Evolutionary conservation across 2,329 filamentous ascomycete species (phyloP).

Genomic region (Pseudogymnoascus sp.): DNA sequence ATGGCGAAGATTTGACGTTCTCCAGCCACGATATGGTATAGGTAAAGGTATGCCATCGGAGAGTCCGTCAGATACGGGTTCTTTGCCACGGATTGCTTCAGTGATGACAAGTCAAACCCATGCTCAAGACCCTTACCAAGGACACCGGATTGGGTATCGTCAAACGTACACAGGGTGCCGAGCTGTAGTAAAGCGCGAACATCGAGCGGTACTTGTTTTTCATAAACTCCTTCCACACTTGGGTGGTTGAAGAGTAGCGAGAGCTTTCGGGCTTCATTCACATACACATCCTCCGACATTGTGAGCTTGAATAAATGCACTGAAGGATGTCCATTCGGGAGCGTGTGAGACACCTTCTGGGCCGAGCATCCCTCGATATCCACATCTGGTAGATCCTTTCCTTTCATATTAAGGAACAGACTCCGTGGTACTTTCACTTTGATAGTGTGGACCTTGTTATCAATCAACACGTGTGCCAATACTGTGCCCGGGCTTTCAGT

Average conservation of each 20-base stretch:
- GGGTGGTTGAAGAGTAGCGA: constrained; percentile 79
- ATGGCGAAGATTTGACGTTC: constrained; percentile 90
- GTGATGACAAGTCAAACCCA: constrained; percentile 76
- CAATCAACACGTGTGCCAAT: constrained; percentile 82
- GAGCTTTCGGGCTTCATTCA: constrained; percentile 77
- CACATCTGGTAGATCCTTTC: constrained; percentile 78
- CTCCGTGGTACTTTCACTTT: constrained; percentile 85
- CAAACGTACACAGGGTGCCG: constrained; percentile 87
- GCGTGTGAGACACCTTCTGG: constrained; percentile 85
- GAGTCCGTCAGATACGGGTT: constrained; percentile 69
- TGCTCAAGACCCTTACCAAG: constrained; percentile 87
- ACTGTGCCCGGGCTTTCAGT: constrained; percentile 83
- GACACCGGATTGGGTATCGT: constrained; percentile 82
- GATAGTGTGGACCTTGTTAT: constrained; percentile 79
- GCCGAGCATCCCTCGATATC: constrained; percentile 79
- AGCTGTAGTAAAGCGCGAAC: constrained; percentile 82
- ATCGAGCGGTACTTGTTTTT: constrained; percentile 82
- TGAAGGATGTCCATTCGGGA: constrained; percentile 92
- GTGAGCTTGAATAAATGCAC: constrained; percentile 91
- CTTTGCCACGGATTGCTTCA: constrained; percentile 62
- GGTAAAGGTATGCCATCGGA: constrained; percentile 74
- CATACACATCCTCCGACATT: constrained; percentile 80
- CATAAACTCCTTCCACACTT: constrained; percentile 95
- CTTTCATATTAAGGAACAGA: constrained; percentile 86
- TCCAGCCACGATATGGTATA: constrained; percentile 86